phyloP scores from a whole-genome alignment of 306 rosid genomes.

The Hylodesmum podocarpum region DNA sequence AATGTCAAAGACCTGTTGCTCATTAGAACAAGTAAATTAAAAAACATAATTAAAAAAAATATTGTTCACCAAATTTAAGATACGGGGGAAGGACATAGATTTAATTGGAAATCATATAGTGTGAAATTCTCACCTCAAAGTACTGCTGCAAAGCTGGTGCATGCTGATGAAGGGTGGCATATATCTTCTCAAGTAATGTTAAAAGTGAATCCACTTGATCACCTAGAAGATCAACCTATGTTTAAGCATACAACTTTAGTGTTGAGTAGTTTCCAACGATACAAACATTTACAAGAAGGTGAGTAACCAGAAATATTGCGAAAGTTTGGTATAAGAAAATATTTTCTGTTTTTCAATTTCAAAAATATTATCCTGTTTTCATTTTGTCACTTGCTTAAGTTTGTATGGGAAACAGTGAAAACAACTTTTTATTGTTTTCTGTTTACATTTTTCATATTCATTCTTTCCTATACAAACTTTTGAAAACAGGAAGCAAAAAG shows the following conservation, averaged over 20 bases:
- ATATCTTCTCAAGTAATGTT: constrained; percentile 62
- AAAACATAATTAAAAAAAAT: neutral
- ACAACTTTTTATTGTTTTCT: neutral
- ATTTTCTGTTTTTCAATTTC: neutral
- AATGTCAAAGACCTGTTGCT: constrained; percentile 53
- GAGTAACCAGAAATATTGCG: neutral
- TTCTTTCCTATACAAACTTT: neutral
- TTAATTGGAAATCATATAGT: neutral
- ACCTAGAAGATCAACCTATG: constrained; percentile 88
- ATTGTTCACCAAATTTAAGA: neutral
- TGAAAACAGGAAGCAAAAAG: neutral
- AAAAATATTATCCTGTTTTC: neutral
- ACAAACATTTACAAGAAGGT: neutral
- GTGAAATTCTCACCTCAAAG: constrained; percentile 48
- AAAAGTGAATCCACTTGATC: constrained; percentile 84
- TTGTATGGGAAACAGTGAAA: neutral
- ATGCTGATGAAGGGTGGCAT: constrained; percentile 46
- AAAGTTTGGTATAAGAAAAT: neutral
- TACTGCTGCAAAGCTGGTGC: constrained; percentile 65
- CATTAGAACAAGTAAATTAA: neutral
- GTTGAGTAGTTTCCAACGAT: neutral
- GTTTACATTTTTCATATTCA: neutral
- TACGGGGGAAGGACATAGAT: neutral
- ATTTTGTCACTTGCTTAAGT: neutral
- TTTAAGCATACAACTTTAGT: neutral